Conservation (phyloP, 331 rosid genomes). For the Malus hybrid region DNA sequence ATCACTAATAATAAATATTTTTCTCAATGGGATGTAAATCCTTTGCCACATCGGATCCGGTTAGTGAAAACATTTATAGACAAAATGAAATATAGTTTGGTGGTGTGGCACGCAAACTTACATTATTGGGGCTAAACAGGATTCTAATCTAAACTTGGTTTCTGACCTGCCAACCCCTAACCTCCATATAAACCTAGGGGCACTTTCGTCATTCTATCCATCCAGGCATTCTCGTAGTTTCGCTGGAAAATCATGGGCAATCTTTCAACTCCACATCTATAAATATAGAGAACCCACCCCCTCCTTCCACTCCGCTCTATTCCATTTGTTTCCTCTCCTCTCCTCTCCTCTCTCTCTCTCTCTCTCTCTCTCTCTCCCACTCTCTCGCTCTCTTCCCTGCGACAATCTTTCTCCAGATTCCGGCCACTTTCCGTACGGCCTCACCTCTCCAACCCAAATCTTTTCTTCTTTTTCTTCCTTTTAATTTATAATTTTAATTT, state of each 20-base stretch:
- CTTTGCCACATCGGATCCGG: background rate
- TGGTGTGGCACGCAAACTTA: background rate
- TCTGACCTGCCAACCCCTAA: background rate
- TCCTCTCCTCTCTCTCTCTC: background rate
- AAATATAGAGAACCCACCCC: slow-evolving; percentile 3
- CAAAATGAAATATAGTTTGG: background rate
- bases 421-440: background rate
- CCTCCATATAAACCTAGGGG: background rate
- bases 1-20: no score
- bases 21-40: background rate
- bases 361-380: background rate
- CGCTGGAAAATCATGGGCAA: background rate
- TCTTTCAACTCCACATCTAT: slow-evolving; percentile 2
- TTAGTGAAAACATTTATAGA: background rate
- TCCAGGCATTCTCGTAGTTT: slow-evolving; percentile 8
- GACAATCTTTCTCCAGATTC: background rate
- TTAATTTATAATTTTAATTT: background rate
- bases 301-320: background rate
- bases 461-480: background rate
- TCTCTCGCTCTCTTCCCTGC: background rate
- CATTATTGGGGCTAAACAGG: background rate
- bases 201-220: background rate
- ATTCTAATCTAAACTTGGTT: background rate
- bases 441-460: background rate
- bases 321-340: background rate